Conservation (phyloP, 2,329 filamentous ascomycete species). For the Cercospora janseana region DNA sequence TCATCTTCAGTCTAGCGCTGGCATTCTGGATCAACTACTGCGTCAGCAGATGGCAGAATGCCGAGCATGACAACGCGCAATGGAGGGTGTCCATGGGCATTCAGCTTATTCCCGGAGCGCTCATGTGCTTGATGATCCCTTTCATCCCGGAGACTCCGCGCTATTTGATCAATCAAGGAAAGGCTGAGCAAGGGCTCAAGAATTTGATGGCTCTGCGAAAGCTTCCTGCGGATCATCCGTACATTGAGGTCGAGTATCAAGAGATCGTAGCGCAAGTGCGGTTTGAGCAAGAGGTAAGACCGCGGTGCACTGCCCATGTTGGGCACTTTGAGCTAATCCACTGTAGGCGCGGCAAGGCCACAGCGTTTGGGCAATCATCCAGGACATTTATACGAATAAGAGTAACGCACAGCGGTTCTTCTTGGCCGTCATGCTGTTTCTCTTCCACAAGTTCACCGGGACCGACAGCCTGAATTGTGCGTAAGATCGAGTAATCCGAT, state of each 20-base stretch:
- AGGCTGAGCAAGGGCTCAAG: slow-evolving; percentile 19
- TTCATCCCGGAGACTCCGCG: slow-evolving; percentile 23
- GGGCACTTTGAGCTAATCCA: background rate
- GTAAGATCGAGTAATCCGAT: no score
- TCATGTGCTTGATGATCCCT: slow-evolving; percentile 27
- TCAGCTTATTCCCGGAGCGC: slow-evolving; percentile 22
- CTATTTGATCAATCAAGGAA: slow-evolving; percentile 21
- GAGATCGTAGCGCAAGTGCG: slow-evolving; percentile 30
- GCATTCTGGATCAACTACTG: slow-evolving; percentile 24
- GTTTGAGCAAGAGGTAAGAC: slow-evolving; percentile 23
- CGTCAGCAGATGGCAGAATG: slow-evolving; percentile 21
- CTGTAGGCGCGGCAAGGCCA: slow-evolving; percentile 18
- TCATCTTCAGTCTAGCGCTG: slow-evolving; percentile 19
- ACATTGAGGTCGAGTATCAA: slow-evolving; percentile 27
- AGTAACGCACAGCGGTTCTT: slow-evolving; percentile 24
- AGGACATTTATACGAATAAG: slow-evolving; percentile 20
- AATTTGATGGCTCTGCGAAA: slow-evolving; percentile 24
- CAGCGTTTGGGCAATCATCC: slow-evolving; percentile 18
- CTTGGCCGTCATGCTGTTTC: slow-evolving; percentile 22
- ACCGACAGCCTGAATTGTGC: slow-evolving; percentile 22
- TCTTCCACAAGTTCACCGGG: slow-evolving; percentile 26
- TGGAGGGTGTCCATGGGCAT: slow-evolving; percentile 24
- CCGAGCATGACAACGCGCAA: slow-evolving; percentile 12
- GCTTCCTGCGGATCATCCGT: slow-evolving; percentile 27
- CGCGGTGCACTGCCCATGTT: background rate